Percentiles rank a stretch among this genome's conserved stretches.
Evolutionary conservation across 768 basidiomycete species (phyloP).

Genomic region (Dendrothele bispora): DNA sequence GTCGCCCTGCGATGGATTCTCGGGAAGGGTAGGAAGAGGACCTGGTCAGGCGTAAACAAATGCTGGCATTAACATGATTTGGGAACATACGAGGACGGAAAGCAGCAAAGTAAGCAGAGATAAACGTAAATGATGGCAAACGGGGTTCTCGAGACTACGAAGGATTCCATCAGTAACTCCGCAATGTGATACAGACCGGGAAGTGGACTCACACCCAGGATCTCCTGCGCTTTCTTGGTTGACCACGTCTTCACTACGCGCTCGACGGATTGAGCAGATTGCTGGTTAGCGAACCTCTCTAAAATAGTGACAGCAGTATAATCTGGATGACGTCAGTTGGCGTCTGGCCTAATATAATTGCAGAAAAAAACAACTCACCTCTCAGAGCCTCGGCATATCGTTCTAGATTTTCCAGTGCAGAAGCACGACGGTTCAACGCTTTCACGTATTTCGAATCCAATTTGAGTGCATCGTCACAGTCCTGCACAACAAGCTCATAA

Average conservation of each 20-base stretch:
- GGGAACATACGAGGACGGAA: slow-evolving; percentile 79
- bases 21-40: slow-evolving; percentile 69
- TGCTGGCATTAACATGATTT: slow-evolving; percentile 4
- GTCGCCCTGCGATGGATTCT: slow-evolving; percentile 77
- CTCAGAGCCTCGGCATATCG: slow-evolving; percentile 75
- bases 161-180: background rate
- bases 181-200: background rate
- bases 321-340: slow-evolving; percentile 45
- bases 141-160: slow-evolving; percentile 75
- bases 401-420: slow-evolving; percentile 77
- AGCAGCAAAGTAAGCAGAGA: slow-evolving; percentile 94
- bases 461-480: slow-evolving; percentile 86
- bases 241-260: slow-evolving; percentile 88
- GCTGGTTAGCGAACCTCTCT: slow-evolving; percentile 85
- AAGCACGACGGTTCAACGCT: slow-evolving; percentile 86
- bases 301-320: slow-evolving; percentile 97
- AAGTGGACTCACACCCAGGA: slow-evolving; percentile 62
- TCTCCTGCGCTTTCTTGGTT: slow-evolving; percentile 66
- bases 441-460: slow-evolving; percentile 87
- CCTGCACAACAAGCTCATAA: slow-evolving; percentile 76
- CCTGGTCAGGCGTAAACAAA: slow-evolving; percentile 39
- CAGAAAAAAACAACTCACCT: slow-evolving; percentile 44
- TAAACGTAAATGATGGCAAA: slow-evolving; percentile 88
- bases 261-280: slow-evolving; percentile 80
- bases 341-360: background rate